Evolutionary conservation across 805 yeast species (phyloP).

Genomic region (Suhomyces tanzawaensis): DNA sequence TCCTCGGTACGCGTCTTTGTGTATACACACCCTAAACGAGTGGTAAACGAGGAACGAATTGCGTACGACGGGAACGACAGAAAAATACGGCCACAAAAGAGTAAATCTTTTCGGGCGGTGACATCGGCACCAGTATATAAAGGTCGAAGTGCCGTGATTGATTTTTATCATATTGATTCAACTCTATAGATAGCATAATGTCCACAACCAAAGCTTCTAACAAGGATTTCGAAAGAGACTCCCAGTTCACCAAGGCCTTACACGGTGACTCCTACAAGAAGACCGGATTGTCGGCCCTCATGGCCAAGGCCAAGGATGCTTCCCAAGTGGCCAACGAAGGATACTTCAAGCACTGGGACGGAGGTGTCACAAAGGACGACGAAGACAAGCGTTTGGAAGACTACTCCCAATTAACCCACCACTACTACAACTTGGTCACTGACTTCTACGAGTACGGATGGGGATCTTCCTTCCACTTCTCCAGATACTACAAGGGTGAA

Average conservation of each 20-base stretch:
- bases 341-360: conserved; percentile 97
- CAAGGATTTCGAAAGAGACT: conserved; percentile 58
- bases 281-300: conserved; percentile 73
- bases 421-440: conserved; percentile 94
- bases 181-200: conserved; percentile 10
- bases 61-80: conserved; percentile 6
- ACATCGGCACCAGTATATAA: not conserved
- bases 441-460: conserved; percentile 99
- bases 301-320: conserved; percentile 71
- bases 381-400: conserved; percentile 74
- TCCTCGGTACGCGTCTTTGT: too few species aligned
- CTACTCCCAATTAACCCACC: conserved; percentile 88
- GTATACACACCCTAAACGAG: too few species aligned
- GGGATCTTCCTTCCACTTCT: conserved; percentile 98
- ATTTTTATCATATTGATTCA: conserved; percentile 5
- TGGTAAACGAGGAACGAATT: too few species aligned
- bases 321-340: conserved; percentile 82
- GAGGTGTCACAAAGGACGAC: conserved; percentile 71
- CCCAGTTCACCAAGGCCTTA: conserved; percentile 76
- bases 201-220: too few species aligned
- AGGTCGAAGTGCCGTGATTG: not conserved
- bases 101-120: conserved; percentile 1
- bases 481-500: conserved; percentile 91
- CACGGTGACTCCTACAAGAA: conserved; percentile 75
- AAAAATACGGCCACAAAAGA: conserved; percentile 1